phyloP scores from a whole-genome alignment of 352 stramenopile genomes.

The Globisporangium barbulae region DNA sequence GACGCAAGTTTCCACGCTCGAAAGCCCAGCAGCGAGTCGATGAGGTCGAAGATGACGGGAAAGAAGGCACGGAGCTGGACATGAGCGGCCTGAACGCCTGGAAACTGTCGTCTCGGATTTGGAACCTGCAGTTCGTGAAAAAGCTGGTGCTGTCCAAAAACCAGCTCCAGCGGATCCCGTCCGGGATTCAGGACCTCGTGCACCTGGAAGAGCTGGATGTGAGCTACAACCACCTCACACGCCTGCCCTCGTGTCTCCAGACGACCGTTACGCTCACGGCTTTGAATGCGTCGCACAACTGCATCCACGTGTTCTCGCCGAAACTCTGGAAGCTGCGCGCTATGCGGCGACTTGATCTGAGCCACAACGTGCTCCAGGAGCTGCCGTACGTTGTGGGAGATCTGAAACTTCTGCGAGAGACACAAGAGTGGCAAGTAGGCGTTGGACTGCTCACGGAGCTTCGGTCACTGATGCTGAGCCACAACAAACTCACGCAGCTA shows the following conservation, averaged over 20 bases:
- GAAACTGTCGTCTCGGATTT: conserved; percentile 62
- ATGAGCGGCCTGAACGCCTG: conserved; percentile 48
- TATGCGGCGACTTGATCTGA: conserved; percentile 48
- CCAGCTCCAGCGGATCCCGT: conserved; percentile 54
- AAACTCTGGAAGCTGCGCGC: conserved; percentile 62
- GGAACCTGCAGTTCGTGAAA: conserved; percentile 53
- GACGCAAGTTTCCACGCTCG: conserved; percentile 44
- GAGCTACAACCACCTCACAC: conserved; percentile 52
- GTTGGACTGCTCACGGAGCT: conserved; percentile 44
- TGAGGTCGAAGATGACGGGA: conserved; percentile 34
- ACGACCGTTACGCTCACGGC: conserved; percentile 44
- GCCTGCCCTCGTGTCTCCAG: conserved; percentile 63
- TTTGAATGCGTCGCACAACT: conserved; percentile 54
- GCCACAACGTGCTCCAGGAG: conserved; percentile 45
- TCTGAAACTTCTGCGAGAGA: conserved; percentile 66
- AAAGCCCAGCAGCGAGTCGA: conserved; percentile 58
- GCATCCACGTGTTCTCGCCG: conserved; percentile 55
- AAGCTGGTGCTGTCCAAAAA: conserved; percentile 49
- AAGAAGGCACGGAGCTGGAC: conserved; percentile 29
- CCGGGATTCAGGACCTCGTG: conserved; percentile 65
- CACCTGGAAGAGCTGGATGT: conserved; percentile 53
- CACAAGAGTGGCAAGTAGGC: conserved; percentile 67
- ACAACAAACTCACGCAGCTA: conserved; percentile 46
- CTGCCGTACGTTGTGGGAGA: conserved; percentile 67
- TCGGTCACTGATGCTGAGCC: conserved; percentile 38